A percentile compares a stretch with the other conserved stretches of the same genome.
Conservation (phyloP, 2,329 filamentous ascomycete genomes). For the Aspergillus quadrilineatus region DNA sequence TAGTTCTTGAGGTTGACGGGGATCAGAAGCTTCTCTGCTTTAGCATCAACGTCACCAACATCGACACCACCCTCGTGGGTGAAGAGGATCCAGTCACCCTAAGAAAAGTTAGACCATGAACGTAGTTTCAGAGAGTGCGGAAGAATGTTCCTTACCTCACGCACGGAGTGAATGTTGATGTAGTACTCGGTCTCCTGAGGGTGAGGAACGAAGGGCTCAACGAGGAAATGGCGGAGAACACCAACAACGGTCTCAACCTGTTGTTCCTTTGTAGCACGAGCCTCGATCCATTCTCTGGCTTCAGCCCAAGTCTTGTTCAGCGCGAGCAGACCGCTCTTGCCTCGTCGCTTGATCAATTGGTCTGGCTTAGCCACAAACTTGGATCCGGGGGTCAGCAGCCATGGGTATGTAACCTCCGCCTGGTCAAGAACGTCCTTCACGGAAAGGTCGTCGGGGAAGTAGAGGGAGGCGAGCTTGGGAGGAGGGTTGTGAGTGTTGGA, state of each 20-base stretch:
- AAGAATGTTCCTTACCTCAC: constrained; percentile 76
- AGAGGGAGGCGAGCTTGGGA: constrained; percentile 82
- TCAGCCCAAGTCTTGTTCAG: constrained; percentile 98
- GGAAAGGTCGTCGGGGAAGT: constrained; percentile 86
- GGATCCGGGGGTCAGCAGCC: constrained; percentile 77
- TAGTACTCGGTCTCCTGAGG: constrained; percentile 97
- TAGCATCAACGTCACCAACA: constrained; percentile 97
- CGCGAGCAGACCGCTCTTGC: constrained; percentile 94
- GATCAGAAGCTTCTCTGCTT: constrained; percentile 97
- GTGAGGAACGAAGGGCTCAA: constrained; percentile 98
- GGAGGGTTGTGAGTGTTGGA: constrained; percentile 88
- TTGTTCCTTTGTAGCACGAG: constrained; percentile 85
- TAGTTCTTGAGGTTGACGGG: constrained; percentile 93
- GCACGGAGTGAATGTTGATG: constrained; percentile 99
- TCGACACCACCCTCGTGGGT: constrained; percentile 99
- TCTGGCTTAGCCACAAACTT: constrained; percentile 99
- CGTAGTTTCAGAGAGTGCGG: background rate
- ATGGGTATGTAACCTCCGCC: constrained; percentile 95
- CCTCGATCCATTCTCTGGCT: constrained; percentile 89
- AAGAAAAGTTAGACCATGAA: constrained; percentile 1
- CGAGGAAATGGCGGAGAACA: constrained; percentile 88
- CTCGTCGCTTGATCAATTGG: constrained; percentile 99
- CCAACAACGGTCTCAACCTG: constrained; percentile 90
- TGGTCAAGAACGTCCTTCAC: constrained; percentile 85
- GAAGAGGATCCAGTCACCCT: constrained; percentile 99